A percentile compares a stretch with the other conserved stretches of the same genome.
These are phyloP conservation scores for Carex pumila DNA, from an alignment of 176 grass and related monocot genomes.

Conservation along the genomic window DNA sequence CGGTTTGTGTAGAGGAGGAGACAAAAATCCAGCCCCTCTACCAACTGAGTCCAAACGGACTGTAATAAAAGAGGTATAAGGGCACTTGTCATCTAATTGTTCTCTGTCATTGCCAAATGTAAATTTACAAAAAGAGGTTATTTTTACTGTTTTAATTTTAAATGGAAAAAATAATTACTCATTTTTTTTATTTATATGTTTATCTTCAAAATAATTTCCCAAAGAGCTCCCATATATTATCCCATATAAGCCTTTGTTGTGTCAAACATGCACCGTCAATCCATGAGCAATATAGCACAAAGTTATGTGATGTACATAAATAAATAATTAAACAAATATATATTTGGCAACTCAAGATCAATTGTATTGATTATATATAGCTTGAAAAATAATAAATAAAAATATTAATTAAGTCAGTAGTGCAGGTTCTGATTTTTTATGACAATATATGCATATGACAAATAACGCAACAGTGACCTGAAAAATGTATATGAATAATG, in stretches of 20 bases:
- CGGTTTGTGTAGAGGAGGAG: conserved; percentile 11
- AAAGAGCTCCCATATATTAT: neutral
- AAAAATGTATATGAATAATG: neutral
- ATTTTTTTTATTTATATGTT: neutral
- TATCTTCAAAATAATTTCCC: neutral
- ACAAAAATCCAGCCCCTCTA: conserved; percentile 20
- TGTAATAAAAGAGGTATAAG: neutral
- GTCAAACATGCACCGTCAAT: neutral
- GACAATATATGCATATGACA: neutral
- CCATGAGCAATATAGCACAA: neutral
- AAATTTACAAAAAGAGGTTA: neutral
- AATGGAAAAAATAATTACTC: neutral
- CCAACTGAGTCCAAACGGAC: conserved; percentile 18
- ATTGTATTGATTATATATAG: neutral
- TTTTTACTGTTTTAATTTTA: neutral
- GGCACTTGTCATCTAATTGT: neutral
- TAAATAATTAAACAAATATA: neutral
- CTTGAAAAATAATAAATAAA: neutral
- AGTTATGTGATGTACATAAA: neutral
- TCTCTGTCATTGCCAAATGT: conserved; percentile 3
- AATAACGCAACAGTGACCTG: neutral
- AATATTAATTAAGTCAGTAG: no score
- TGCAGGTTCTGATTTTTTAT: neutral
- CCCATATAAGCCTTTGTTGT: neutral
- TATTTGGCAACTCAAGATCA: neutral